Percentiles rank a stretch among this genome's conserved stretches.
Evolutionary conservation across 2,329 filamentous ascomycete genomes (phyloP).

Genomic region (Reticulascus tulasneorum): DNA sequence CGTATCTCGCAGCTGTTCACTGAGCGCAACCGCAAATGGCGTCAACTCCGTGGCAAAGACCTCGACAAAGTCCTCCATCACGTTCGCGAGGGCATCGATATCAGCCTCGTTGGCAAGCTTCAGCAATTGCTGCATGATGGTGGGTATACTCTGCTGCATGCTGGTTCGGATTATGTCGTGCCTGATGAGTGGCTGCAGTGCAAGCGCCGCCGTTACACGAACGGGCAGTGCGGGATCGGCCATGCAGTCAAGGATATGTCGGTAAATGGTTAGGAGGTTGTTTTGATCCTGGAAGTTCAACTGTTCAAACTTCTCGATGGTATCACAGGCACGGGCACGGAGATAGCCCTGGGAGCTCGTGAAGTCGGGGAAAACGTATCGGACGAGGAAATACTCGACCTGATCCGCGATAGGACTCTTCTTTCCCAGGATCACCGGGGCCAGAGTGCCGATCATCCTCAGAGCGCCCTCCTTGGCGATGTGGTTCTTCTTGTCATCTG

Average conservation of each 20-base stretch:
- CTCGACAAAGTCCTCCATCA: slow-evolving; percentile 99
- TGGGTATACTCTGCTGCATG: slow-evolving; percentile 97
- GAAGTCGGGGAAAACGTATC: slow-evolving; percentile 98
- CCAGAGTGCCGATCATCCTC: slow-evolving; percentile 93
- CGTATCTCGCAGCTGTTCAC: slow-evolving; percentile 92
- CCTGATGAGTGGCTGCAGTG: slow-evolving; percentile 89
- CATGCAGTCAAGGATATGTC: slow-evolving; percentile 96
- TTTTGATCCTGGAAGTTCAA: slow-evolving; percentile 95
- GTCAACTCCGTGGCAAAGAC: slow-evolving; percentile 97
- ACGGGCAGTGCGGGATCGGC: slow-evolving; percentile 90
- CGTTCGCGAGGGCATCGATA: slow-evolving; percentile 93
- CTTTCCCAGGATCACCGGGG: slow-evolving; percentile 91
- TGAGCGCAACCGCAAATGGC: slow-evolving; percentile 92
- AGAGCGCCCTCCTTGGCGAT: slow-evolving; percentile 94
- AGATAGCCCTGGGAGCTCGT: slow-evolving; percentile 88
- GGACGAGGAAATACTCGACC: slow-evolving; percentile 97
- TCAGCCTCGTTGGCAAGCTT: slow-evolving; percentile 98
- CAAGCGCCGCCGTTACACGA: slow-evolving; percentile 87
- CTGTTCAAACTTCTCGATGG: slow-evolving; percentile 95
- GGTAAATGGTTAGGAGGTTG: slow-evolving; percentile 94
- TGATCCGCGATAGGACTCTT: slow-evolving; percentile 97
- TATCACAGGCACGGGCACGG: slow-evolving; percentile 91
- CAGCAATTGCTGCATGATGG: slow-evolving; percentile 97
- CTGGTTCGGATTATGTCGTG: slow-evolving; percentile 90
- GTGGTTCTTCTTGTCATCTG: slow-evolving; percentile 87